phyloP scores from a whole-genome alignment of 305 asterid genomes.

The Solanum hybrid region DNA sequence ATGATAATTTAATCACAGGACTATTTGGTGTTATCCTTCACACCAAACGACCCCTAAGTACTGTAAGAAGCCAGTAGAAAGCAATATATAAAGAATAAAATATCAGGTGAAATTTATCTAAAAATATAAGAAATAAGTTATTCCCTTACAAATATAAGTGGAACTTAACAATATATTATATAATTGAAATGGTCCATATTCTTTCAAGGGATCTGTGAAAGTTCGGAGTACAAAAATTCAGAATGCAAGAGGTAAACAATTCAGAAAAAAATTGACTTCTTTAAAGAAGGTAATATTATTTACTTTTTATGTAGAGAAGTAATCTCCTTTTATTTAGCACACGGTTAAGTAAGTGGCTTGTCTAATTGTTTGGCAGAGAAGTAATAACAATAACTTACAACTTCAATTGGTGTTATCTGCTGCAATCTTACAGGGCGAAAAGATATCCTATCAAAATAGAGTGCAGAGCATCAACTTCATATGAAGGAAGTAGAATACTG shows the following conservation, averaged over 20 bases:
- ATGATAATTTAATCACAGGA: background rate
- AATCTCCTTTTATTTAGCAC: background rate
- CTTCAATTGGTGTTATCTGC: conserved; percentile 1
- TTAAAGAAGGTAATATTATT: background rate
- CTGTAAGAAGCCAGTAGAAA: background rate
- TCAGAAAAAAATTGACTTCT: background rate
- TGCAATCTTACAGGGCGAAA: conserved; percentile 68
- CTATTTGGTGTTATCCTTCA: background rate
- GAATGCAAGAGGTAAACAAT: background rate
- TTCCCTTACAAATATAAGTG: background rate
- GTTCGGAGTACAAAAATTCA: background rate
- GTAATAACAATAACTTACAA: background rate
- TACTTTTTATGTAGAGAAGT: background rate
- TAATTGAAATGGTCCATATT: background rate
- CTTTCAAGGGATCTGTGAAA: background rate
- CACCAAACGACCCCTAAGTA: background rate
- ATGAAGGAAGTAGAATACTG: conserved; percentile 55
- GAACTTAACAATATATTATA: background rate
- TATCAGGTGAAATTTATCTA: background rate
- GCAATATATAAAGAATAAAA: background rate
- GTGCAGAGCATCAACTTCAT: conserved; percentile 50
- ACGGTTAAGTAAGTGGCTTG: background rate
- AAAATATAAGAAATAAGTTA: background rate
- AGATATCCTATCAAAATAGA: conserved; percentile 81
- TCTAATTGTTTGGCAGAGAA: background rate